These are phyloP conservation scores for Nicotiana otophora DNA, from an alignment of 257 asterid species.

Conservation along the genomic window DNA sequence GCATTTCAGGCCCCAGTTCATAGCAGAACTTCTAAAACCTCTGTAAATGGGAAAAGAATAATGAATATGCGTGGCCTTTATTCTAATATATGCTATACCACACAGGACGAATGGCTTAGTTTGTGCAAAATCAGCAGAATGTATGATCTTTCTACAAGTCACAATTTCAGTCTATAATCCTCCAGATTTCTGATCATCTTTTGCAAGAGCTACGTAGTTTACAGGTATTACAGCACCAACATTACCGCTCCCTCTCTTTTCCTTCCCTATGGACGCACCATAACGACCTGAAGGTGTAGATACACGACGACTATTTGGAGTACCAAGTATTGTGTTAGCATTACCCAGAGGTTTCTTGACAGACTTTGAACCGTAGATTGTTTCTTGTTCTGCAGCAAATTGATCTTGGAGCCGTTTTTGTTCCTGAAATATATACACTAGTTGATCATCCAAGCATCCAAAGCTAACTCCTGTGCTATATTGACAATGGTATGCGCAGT, in stretches of 20 bases:
- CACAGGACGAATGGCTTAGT: neutral
- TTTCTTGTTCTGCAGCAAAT: slow-evolving; percentile 58
- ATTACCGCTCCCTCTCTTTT: slow-evolving; percentile 51
- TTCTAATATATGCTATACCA: neutral
- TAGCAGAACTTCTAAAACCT: neutral
- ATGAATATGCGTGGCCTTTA: neutral
- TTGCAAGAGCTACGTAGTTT: slow-evolving; percentile 68
- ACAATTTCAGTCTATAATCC: neutral
- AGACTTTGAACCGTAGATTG: slow-evolving; percentile 53
- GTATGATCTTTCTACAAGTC: neutral
- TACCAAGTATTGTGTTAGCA: slow-evolving; percentile 39
- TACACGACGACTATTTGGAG: slow-evolving; percentile 52
- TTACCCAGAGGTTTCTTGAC: slow-evolving; percentile 52
- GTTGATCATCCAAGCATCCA: neutral
- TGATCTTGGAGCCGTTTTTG: slow-evolving; percentile 73
- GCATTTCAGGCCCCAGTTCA: neutral
- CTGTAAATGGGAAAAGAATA: neutral
- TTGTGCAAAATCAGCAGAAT: neutral
- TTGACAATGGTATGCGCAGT: neutral
- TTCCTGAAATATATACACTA: slow-evolving; percentile 34
- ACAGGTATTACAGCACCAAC: slow-evolving; percentile 40
- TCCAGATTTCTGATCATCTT: slow-evolving; percentile 37
- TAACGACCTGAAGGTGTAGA: slow-evolving; percentile 41
- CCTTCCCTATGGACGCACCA: slow-evolving; percentile 37
- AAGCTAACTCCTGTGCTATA: neutral